Base-by-base conservation (phyloP, 2,329 filamentous ascomycete genomes). In the Fusarium kyushuense region DNA sequence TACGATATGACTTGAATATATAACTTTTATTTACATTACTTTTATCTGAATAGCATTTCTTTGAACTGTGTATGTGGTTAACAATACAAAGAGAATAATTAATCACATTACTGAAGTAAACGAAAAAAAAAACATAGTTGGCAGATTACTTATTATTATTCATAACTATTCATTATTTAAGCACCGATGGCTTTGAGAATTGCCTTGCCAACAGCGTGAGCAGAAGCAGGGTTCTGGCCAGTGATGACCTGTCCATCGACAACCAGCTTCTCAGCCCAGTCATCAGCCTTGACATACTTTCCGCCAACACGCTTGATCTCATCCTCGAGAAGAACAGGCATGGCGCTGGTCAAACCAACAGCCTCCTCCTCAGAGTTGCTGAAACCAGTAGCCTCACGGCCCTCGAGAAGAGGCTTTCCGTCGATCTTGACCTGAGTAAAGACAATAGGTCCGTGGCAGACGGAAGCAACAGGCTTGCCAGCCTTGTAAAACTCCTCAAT, bases 391-490 rank as follows among this genome's bases (percentile, higher is more conserved):
- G 88, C 86, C 45, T 83, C 79, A 73, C 84, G 84, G 43, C 85
- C 88, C 49, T 82, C 78, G 38, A 92, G 76, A 12, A 91, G 78
- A 51, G 82, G 81, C 65, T 81, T 79, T 33, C 87, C 88, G 63
- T 84, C 79, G 21, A 83, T 73, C 71, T 83, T 86, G 35, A 86
- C 89, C 69, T 89, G 84, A 48, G 84, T 81, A 17, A 92, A 81
- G 14, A 85, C 90, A 5, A 86, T 86, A 4, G 90, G 88, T 8
- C 89, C 90, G 78, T 92, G 90, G 81, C 90, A 92, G 45, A 92
- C 89, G 5, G 90, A 87, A 0, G 87, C 81, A 16, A 92, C 84
- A 55, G 88, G 81, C 82, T 91, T 91, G 65, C 84, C 86, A 5
- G 84, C 82, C 38, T 81, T 79, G 72, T 83, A 85, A 76, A 92